Evolutionary conservation across 1,284 basidiomycete species (phyloP), one percentile per base, ranked within the genome.

Genomic region (Fomes fomentarius): DNA sequence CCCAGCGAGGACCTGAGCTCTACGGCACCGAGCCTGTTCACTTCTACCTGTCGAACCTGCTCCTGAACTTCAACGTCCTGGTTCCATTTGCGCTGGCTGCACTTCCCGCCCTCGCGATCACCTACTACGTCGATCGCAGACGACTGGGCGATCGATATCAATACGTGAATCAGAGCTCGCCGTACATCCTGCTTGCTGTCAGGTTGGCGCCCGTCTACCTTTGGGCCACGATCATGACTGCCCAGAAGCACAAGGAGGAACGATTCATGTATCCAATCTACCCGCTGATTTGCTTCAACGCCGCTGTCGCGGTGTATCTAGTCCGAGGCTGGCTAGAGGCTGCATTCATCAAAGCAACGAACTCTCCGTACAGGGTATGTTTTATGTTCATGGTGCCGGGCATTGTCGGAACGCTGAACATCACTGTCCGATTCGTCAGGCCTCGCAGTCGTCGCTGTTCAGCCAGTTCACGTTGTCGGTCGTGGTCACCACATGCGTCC

Each of bases 231-330:
- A 85, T 97, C 60, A 75, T 99, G 59, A 87, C 84, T 8, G 59
- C 78, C 1, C 97, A 99, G 73, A 74, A 89, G 5, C 97, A 99
- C 76, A 99, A 99, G 75, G 97, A 99, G 72, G 97, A 99, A 70
- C 81, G 97, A 22, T 99, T 99, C 77, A 91, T 99, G 87, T 99
- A 89, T 73, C 96, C 97, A 1, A 89, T 86, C 1, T 99, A 98
- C 72, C 89, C 94, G 0, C 74, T 98, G 40, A 74, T 99, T 48
- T 94, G 93, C 69, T 93, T 99, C 75, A 98, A 98, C 70, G 96
- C 94, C 1, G 94, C 94, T 3, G 87, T 96, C 24, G 78, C 87
- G 30, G 63, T 97, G 24, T 96, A 91, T 74, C 78, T 98, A 30
- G 65, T 91, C 14, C 82, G 93, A 58, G 93, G 93, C 15, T 95